Base-by-base conservation (phyloP, 805 yeast genomes). In the Candida namnaoensis region DNA sequence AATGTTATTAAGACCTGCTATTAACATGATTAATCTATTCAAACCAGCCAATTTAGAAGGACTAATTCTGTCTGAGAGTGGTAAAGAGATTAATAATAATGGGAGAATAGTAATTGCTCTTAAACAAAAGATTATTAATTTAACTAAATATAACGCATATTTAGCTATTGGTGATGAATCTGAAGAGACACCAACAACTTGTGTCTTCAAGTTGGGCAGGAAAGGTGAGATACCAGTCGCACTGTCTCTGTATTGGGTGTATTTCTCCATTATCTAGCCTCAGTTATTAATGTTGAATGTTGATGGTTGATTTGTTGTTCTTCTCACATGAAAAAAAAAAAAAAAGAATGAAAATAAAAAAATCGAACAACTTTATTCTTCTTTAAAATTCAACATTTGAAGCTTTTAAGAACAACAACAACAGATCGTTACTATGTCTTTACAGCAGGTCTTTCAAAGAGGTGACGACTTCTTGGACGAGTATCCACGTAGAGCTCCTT, bases 201-300 rank as follows among this genome's bases (percentile, higher is more conserved):
- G 28, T 28, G 69, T 56, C 35, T 57, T 45, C n/a, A 63, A 50
- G 0, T 57, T 49, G 1, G 95, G 95, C 64, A 83, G 66, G 50
- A 87, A 88, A 3, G 96, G 96, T 0, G 95, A 81, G 32, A 88
- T 84, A n/a, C 96, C 96, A 1, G 96, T 88, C 5, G 91, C 93
- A 47, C 80, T 84, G 56, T 88, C 96, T 60, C 96, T 73, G 81
- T 85, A 88, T 46, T 74, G 72, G 25, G 93, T 79, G 63, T 77
- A 88, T 62, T 84, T 82, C 63, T 85, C 95, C 96, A 88, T 83
- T 6, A 12, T 35, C n/a, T n/a, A n/a, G n/a, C n/a, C n/a, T 35
- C 8, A 10, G 15, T 13, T 8, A 2, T 26, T 10, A 26, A 10
- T 10, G 10, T 10, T 26, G 28, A 26, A 7, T 26, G 28, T 26